Conservation (phyloP, 176 grass and related monocot species). For the Cenchrus americanus region DNA sequence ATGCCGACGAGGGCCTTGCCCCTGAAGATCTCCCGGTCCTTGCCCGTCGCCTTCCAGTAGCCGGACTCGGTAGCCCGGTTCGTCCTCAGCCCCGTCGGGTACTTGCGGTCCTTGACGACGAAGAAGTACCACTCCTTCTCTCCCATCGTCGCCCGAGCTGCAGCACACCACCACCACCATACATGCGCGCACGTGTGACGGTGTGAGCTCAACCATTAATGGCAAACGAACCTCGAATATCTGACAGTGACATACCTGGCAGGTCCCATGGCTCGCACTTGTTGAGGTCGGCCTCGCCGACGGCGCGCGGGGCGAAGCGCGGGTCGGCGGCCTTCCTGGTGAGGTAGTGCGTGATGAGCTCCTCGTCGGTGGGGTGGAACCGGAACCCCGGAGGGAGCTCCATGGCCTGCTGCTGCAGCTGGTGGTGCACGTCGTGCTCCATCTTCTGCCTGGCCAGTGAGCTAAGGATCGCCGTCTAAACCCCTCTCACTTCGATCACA, state of each 20-base stretch:
- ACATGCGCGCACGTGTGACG: not conserved
- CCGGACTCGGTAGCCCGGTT: constrained; percentile 67
- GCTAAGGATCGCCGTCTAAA: not conserved
- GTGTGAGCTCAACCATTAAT: not conserved
- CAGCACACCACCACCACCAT: not conserved
- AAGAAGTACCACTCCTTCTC: constrained; percentile 78
- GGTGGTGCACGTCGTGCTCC: constrained; percentile 49
- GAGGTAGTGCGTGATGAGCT: constrained; percentile 78
- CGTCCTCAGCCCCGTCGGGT: constrained; percentile 64
- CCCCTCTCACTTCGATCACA: constrained; percentile 17
- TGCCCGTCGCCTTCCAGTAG: constrained; percentile 77
- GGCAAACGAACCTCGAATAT: too few relatives aligned
- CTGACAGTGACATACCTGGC: constrained; percentile 46
- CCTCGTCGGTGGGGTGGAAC: constrained; percentile 78
- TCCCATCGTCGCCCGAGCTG: constrained; percentile 62
- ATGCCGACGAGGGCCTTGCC: constrained; percentile 67
- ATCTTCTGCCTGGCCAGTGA: constrained; percentile 38
- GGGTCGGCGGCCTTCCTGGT: constrained; percentile 51
- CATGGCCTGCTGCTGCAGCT: constrained; percentile 27
- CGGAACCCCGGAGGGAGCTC: constrained; percentile 69
- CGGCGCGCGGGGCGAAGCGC: constrained; percentile 54
- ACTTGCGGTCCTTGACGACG: constrained; percentile 65
- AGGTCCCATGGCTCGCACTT: constrained; percentile 81
- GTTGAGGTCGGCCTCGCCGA: constrained; percentile 80
- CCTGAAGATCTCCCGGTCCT: constrained; percentile 61